A percentile compares a stretch with the other conserved stretches of the same genome.
phyloP scores from a whole-genome alignment of 2,329 filamentous ascomycete species.

The Alternaria consortialis region DNA sequence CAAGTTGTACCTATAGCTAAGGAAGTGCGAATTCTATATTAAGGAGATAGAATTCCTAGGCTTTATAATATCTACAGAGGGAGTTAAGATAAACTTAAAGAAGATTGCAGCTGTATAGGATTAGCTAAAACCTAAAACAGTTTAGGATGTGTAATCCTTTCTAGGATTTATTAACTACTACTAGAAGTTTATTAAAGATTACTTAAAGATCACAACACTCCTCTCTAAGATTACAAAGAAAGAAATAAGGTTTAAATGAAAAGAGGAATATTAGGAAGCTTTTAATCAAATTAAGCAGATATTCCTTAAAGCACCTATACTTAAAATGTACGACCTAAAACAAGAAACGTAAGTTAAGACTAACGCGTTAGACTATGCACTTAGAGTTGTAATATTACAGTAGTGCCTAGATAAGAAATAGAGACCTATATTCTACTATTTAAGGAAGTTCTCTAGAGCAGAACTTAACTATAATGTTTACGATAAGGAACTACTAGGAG shows the following conservation, averaged over 20 bases:
- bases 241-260: background rate
- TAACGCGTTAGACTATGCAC: slow-evolving; percentile 4
- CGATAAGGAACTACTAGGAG: slow-evolving; percentile 17
- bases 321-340: background rate
- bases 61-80: slow-evolving; percentile 22
- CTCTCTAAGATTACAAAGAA: background rate
- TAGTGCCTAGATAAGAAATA: slow-evolving; percentile 20
- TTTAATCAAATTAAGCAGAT: slow-evolving; percentile 3
- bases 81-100: slow-evolving; percentile 35
- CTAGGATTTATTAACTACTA: no score
- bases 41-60: slow-evolving; percentile 23
- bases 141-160: slow-evolving; percentile 20
- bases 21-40: slow-evolving; percentile 45
- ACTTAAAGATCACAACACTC: background rate
- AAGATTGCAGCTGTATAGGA: slow-evolving; percentile 37
- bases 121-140: slow-evolving; percentile 28
- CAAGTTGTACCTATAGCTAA: slow-evolving; percentile 25
- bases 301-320: slow-evolving; percentile 1
- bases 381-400: background rate
- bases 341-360: background rate
- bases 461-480: slow-evolving; percentile 23
- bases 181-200: background rate
- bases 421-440: slow-evolving; percentile 33
- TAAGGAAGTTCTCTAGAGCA: slow-evolving; percentile 14
- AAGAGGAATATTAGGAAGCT: background rate